phyloP scores from a whole-genome alignment of 192 early-diverging fungal genomes.

The Podila horticola region DNA sequence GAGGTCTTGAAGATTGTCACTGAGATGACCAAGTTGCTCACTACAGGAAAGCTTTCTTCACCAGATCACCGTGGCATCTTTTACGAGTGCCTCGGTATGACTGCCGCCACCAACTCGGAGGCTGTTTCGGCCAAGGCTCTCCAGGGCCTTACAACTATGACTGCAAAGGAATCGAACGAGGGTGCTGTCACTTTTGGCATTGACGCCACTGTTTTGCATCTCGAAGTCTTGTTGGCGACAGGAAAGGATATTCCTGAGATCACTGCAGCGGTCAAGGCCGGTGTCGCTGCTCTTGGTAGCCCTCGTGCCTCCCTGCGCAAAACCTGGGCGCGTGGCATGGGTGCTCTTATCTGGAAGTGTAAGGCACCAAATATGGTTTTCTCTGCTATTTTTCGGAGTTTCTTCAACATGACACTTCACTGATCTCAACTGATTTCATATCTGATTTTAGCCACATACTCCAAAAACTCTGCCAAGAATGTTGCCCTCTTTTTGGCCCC shows the following conservation, averaged over 20 bases:
- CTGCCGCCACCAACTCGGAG: constrained; percentile 48
- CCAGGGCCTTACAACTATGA: constrained; percentile 71
- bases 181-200: constrained; percentile 69
- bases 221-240: constrained; percentile 54
- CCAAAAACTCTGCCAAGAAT: constrained; percentile 18
- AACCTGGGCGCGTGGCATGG: constrained; percentile 72
- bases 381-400: neutral
- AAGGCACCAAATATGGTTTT: neutral
- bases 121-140: constrained; percentile 61
- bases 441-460: constrained; percentile 9
- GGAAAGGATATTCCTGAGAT: constrained; percentile 55
- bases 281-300: constrained; percentile 67
- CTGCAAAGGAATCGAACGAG: constrained; percentile 83
- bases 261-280: constrained; percentile 57
- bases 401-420: too few species aligned
- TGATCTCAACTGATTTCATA: neutral
- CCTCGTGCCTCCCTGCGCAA: constrained; percentile 69
- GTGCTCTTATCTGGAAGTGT: constrained; percentile 62
- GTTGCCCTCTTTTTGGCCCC: constrained; percentile 55
- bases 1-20: constrained; percentile 69
- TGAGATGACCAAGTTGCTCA: constrained; percentile 69
- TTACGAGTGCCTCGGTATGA: constrained; percentile 66
- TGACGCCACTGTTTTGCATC: constrained; percentile 66
- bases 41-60: constrained; percentile 63
- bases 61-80: constrained; percentile 75